These are phyloP conservation scores for Bothriochloa decipiens DNA, from an alignment of 176 grass and related monocot genomes.

Conservation along the genomic window DNA sequence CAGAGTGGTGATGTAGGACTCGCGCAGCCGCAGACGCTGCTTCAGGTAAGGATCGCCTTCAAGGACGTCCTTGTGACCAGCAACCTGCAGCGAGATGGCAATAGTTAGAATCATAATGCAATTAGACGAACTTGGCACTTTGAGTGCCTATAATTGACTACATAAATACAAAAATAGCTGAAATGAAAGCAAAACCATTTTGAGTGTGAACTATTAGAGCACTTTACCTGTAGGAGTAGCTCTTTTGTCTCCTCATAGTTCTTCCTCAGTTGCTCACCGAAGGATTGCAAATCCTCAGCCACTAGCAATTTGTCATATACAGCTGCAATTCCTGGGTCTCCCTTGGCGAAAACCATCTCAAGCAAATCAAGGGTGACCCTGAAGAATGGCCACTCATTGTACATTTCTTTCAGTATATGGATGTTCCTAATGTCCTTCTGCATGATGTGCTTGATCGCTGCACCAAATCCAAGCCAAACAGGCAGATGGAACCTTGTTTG, in stretches of 20 bases:
- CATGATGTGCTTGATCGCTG: constrained; percentile 77
- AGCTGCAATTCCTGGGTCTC: constrained; percentile 91
- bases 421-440: constrained; percentile 79
- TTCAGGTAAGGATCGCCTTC: constrained; percentile 79
- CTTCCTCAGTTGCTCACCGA: constrained; percentile 76
- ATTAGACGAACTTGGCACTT: neutral
- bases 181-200: constrained; percentile 28
- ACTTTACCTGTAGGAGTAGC: constrained; percentile 87
- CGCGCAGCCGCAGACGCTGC: constrained; percentile 76
- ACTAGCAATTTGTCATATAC: constrained; percentile 95
- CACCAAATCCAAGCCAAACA: constrained; percentile 95
- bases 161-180: neutral
- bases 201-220: constrained; percentile 7
- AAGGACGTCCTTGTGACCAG: constrained; percentile 78
- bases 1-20: constrained; percentile 83
- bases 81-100: constrained; percentile 51
- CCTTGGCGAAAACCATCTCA: constrained; percentile 99
- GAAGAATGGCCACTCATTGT: constrained; percentile 99
- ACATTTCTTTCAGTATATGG: constrained; percentile 89
- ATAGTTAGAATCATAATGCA: constrained; percentile 16
- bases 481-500: constrained; percentile 99
- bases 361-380: constrained; percentile 97
- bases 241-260: constrained; percentile 93
- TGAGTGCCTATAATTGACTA: neutral
- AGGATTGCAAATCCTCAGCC: constrained; percentile 66